phyloP scores from a whole-genome alignment of 306 rosid genomes.

The Pyrus betulifolia region DNA sequence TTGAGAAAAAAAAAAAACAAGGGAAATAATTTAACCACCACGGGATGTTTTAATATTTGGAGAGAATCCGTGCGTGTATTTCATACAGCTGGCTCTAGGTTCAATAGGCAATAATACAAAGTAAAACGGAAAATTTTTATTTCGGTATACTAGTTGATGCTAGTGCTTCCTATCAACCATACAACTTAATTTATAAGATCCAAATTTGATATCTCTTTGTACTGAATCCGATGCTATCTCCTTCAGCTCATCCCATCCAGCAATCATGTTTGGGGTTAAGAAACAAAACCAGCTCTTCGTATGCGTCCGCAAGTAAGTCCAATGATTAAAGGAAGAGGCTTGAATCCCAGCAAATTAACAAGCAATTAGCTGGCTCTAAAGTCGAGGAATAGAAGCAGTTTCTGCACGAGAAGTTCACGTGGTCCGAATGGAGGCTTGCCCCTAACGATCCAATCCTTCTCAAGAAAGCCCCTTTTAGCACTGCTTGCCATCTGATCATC shows the following conservation, averaged over 20 bases:
- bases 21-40: no score
- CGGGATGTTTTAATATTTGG: no score
- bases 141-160: background rate
- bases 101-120: background rate
- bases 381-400: slow-evolving; percentile 66
- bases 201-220: slow-evolving; percentile 12
- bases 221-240: slow-evolving; percentile 24
- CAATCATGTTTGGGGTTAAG: slow-evolving; percentile 11
- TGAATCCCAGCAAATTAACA: slow-evolving; percentile 3
- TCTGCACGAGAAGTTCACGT: slow-evolving; percentile 56
- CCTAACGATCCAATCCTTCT: slow-evolving; percentile 68
- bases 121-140: background rate
- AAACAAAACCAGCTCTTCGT: slow-evolving; percentile 15
- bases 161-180: slow-evolving; percentile 20
- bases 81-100: no score
- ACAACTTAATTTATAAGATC: slow-evolving; percentile 5
- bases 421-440: slow-evolving; percentile 56
- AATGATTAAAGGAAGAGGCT: background rate
- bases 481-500: slow-evolving; percentile 75
- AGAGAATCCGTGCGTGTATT: no score
- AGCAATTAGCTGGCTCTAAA: slow-evolving; percentile 52
- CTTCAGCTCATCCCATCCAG: slow-evolving; percentile 17
- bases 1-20: no score
- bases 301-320: slow-evolving; percentile 4
- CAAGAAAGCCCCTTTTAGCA: slow-evolving; percentile 65